These are phyloP conservation scores for Parafenestella ontariensis DNA, from an alignment of 2,329 filamentous ascomycete species.

Conservation along the genomic window DNA sequence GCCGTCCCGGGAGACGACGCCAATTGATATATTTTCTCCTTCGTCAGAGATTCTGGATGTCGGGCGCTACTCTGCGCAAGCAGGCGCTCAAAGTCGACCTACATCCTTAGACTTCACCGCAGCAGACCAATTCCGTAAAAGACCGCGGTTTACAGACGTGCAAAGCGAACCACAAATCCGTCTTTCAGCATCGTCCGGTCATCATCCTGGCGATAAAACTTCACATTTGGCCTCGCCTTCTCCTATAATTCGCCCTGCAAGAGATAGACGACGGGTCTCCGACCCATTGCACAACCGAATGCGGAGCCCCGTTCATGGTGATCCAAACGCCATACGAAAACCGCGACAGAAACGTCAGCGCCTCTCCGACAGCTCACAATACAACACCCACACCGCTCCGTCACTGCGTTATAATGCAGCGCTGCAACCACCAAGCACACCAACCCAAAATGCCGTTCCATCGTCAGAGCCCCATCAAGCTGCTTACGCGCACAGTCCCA, in stretches of 20 bases:
- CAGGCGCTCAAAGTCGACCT: background rate
- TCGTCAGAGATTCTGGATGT: background rate
- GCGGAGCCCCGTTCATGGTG: background rate
- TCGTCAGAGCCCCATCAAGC: background rate
- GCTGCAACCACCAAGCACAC: background rate
- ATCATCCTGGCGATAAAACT: background rate
- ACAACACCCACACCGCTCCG: too few relatives aligned
- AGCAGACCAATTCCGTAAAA: background rate
- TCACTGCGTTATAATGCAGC: background rate
- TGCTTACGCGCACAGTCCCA: background rate
- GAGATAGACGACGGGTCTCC: background rate
- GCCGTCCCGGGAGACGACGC: conserved; percentile 1
- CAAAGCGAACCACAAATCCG: conserved; percentile 2
- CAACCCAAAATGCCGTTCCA: background rate
- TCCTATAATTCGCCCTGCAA: background rate
- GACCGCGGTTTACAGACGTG: conserved; percentile 1
- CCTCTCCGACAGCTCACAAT: background rate
- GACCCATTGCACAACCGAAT: background rate
- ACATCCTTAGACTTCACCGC: background rate
- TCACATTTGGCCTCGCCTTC: background rate
- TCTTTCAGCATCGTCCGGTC: background rate
- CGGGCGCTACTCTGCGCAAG: background rate
- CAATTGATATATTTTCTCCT: background rate
- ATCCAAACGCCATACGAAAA: background rate
- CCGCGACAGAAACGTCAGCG: background rate